Evolutionary conservation across 1,139 yeast genomes (phyloP).

Genomic region (Lodderomyces metapsilosis): DNA sequence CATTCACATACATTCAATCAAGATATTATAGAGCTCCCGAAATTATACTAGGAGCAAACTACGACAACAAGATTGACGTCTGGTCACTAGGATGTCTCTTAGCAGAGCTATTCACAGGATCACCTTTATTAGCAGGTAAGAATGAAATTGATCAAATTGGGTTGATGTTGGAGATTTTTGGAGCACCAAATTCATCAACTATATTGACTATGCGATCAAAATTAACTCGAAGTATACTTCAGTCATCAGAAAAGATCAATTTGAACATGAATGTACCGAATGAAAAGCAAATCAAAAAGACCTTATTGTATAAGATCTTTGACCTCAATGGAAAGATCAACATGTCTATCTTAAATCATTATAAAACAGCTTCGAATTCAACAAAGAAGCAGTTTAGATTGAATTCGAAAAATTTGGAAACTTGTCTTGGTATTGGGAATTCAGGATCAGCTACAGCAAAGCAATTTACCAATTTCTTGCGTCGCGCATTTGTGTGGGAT

Average conservation of each 20-base stretch:
- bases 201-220: slow-evolving; percentile 24
- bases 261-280: slow-evolving; percentile 10
- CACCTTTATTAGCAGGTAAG: slow-evolving; percentile 68
- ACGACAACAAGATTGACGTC: slow-evolving; percentile 67
- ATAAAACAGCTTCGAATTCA: slow-evolving; percentile 19
- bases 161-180: slow-evolving; percentile 57
- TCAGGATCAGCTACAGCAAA: slow-evolving; percentile 5
- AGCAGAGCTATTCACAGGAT: slow-evolving; percentile 64
- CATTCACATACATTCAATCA: slow-evolving; percentile 62
- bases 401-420: slow-evolving; percentile 38
- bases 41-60: slow-evolving; percentile 75
- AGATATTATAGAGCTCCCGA: slow-evolving; percentile 75
- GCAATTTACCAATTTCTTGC: slow-evolving; percentile 30
- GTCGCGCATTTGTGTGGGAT: slow-evolving; percentile 53
- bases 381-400: slow-evolving; percentile 27
- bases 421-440: slow-evolving; percentile 31
- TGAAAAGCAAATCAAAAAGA: slow-evolving; percentile 29
- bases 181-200: slow-evolving; percentile 49
- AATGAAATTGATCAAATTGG: slow-evolving; percentile 68
- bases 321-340: slow-evolving; percentile 41
- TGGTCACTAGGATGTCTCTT: slow-evolving; percentile 79
- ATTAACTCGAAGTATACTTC: slow-evolving; percentile 14
- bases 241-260: slow-evolving; percentile 14
- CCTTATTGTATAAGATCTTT: slow-evolving; percentile 38
- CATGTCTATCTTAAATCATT: slow-evolving; percentile 25